Evolutionary conservation across 2,329 filamentous ascomycete species (phyloP), one percentile per base, ranked within the genome.

Genomic region (Aspergillus clavatus): DNA sequence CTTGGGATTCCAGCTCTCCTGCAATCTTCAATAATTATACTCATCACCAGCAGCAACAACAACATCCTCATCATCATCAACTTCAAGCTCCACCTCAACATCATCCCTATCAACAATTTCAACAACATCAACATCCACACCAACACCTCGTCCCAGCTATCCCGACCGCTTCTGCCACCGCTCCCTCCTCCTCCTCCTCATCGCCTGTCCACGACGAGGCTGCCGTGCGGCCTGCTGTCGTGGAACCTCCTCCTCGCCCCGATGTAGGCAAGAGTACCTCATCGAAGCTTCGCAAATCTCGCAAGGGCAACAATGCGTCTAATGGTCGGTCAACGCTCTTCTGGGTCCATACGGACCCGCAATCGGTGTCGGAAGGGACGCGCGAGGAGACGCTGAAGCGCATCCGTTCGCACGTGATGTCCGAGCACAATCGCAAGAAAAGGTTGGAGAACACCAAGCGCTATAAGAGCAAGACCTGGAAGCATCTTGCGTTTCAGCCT

Each of bases 381-480:
- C 61, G 59, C 23, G 66, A 69, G 29, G 66, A 68, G 38, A 69
- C 66, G 1, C 51, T 69, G 46, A 69, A 69, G 51, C 62, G 66
- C 27, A 69, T 69, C 39, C 65, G 66, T n/a, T 69, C 66, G 14
- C 66, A 69, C 60, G 66, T 69, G 33, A 69, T 69, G 66, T 69
- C 66, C 29, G 66, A 69, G 45, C 66, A 69, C 46, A 69, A 69
- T 51, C 63, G 66, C 47, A 69, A 69, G 52, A 69, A 69, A 43
- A 55, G 66, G 37, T 50, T 68, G 40, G 66, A 69, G 27, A 69
- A 58, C 26, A 68, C 64, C 4, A 66, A 67, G 43, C 63, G 64
- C 10, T 66, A 68, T 50, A 69, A 65, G 47, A 60, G 55, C 46
- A 67, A 66, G 50, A 57, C 63, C 23, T 69, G 61, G 60, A 68